These are phyloP conservation scores for Xenosphaeropsis pyriputrescens DNA, from an alignment of 2,329 filamentous ascomycete species.

Conservation along the genomic window DNA sequence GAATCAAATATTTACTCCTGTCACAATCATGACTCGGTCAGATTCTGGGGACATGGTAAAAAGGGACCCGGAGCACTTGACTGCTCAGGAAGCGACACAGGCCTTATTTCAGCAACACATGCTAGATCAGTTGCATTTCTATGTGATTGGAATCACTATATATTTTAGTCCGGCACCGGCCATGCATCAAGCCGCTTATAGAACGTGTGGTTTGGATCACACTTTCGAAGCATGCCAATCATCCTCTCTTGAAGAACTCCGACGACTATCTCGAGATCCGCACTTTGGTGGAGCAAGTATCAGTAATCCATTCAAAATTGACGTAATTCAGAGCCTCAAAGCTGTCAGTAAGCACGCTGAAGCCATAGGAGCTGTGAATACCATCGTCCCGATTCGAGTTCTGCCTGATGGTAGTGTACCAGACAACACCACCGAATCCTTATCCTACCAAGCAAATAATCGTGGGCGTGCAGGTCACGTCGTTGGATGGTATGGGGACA, in stretches of 20 bases:
- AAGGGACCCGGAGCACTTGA: constrained; percentile 23
- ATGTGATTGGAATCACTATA: constrained; percentile 60
- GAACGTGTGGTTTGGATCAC: constrained; percentile 53
- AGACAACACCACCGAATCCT: constrained; percentile 27
- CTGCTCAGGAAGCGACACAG: constrained; percentile 45
- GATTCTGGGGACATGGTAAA: constrained; percentile 25
- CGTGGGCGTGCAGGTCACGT: constrained; percentile 52
- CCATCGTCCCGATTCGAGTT: constrained; percentile 51
- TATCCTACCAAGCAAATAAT: constrained; percentile 25
- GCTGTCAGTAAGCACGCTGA: constrained; percentile 57
- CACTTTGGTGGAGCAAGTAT: constrained; percentile 61
- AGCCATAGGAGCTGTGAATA: constrained; percentile 66
- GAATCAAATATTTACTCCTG: constrained; percentile 40
- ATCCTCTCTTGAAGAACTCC: constrained; percentile 44
- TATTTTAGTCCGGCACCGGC: constrained; percentile 61
- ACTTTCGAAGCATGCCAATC: constrained; percentile 51
- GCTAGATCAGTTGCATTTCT: constrained; percentile 55
- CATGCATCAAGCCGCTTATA: constrained; percentile 62
- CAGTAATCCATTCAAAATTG: constrained; percentile 60
- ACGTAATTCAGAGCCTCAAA: constrained; percentile 49
- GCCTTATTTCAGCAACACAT: constrained; percentile 53
- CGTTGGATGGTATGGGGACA: constrained; percentile 60
- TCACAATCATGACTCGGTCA: constrained; percentile 26
- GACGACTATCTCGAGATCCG: constrained; percentile 45
- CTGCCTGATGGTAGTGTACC: constrained; percentile 23